A percentile compares a stretch with the other conserved stretches of the same genome.
Conservation (phyloP, 305 asterid species). For the Fraxinus dipetala region DNA sequence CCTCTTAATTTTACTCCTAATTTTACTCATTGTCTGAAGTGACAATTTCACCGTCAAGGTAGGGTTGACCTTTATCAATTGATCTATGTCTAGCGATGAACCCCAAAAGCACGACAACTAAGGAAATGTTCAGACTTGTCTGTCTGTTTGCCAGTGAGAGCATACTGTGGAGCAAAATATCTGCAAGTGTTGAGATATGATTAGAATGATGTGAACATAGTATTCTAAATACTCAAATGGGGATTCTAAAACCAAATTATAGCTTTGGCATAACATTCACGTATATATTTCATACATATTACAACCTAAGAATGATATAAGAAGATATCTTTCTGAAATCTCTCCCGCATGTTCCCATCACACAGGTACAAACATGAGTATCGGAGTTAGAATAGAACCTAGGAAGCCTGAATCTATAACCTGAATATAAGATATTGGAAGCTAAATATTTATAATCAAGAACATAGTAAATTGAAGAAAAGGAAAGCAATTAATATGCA, state of each 20-base stretch:
- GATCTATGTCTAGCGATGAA: constrained; percentile 83
- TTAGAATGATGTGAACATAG: background rate
- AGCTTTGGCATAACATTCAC: background rate
- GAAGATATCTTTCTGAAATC: constrained; percentile 15
- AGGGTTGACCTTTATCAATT: constrained; percentile 66
- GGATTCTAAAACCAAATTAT: constrained; percentile 4
- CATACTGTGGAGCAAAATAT: constrained; percentile 91
- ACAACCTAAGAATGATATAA: constrained; percentile 5
- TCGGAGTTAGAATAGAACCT: constrained; percentile 71
- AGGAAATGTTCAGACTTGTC: constrained; percentile 83
- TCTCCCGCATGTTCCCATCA: constrained; percentile 96
- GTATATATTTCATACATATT: background rate
- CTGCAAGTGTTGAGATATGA: constrained; percentile 39
- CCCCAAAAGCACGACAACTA: constrained; percentile 86
- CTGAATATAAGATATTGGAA: constrained; percentile 38
- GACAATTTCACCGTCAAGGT: constrained; percentile 75
- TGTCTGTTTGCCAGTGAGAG: constrained; percentile 83
- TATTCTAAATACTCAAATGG: background rate
- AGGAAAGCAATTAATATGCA: background rate
- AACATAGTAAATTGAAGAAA: background rate
- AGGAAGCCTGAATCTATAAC: constrained; percentile 97
- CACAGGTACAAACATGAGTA: constrained; percentile 86
- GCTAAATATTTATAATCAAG: constrained; percentile 12
- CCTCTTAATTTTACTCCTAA: no score
- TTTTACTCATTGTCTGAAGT: no score